A percentile compares a stretch with the other conserved stretches of the same genome.
These are phyloP conservation scores for Letharia columbiana DNA, from an alignment of 495 filamentous ascomycete genomes.

Conservation along the genomic window DNA sequence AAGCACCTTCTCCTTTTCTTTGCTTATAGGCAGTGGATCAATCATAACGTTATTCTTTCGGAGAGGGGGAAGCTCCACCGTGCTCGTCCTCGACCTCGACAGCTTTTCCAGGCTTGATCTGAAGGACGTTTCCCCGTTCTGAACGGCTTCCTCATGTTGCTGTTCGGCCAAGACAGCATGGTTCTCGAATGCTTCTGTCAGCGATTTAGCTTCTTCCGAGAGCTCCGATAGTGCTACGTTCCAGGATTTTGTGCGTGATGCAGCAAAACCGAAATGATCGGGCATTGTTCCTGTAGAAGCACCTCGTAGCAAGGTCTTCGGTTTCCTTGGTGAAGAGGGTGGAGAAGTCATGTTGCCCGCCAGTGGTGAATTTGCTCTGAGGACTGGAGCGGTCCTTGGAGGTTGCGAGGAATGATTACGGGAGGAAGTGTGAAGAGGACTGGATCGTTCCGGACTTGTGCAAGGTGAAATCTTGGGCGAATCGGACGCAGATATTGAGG, in stretches of 20 bases:
- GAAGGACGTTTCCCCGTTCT: conserved; percentile 38
- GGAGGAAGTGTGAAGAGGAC: conserved; percentile 24
- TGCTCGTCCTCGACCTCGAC: conserved; percentile 38
- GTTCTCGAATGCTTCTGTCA: conserved; percentile 82
- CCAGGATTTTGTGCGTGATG: conserved; percentile 74
- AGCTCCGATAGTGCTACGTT: conserved; percentile 67
- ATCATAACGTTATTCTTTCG: conserved; percentile 89
- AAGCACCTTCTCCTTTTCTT: conserved; percentile 90
- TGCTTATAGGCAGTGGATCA: conserved; percentile 88
- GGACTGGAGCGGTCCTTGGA: conserved; percentile 21
- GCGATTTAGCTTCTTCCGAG: conserved; percentile 76
- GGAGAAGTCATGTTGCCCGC: conserved; percentile 10
- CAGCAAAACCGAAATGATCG: conserved; percentile 28
- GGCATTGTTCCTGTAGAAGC: conserved; percentile 35
- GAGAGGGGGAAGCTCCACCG: conserved; percentile 67
- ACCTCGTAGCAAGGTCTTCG: conserved; percentile 30
- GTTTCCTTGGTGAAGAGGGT: conserved; percentile 16
- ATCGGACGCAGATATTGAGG: conserved; percentile 36
- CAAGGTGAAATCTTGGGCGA: conserved; percentile 44
- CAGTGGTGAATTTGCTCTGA: conserved; percentile 31
- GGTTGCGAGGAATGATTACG: conserved; percentile 5
- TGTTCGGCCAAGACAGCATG: conserved; percentile 62
- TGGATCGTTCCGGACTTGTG: conserved; percentile 49
- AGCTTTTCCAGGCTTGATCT: conserved; percentile 38
- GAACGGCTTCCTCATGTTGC: conserved; percentile 41